phyloP scores from a whole-genome alignment of 2,329 filamentous ascomycete genomes.

The Alternaria brassicicola region DNA sequence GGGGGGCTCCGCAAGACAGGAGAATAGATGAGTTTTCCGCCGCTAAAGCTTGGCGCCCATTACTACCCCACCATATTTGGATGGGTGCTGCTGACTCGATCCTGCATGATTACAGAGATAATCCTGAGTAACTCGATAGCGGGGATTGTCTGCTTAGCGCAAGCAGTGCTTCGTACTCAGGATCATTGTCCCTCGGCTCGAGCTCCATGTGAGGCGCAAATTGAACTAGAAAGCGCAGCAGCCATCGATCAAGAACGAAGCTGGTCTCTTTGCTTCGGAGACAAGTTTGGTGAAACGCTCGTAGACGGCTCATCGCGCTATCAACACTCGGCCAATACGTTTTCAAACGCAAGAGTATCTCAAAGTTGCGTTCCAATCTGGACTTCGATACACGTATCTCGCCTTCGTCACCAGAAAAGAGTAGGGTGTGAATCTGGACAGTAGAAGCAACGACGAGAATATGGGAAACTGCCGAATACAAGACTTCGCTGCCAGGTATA shows the following conservation, averaged over 20 bases:
- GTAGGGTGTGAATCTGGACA: conserved; percentile 31
- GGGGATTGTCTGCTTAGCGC: conserved; percentile 33
- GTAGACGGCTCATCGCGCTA: conserved; percentile 32
- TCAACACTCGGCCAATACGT: conserved; percentile 34
- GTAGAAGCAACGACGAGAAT: conserved; percentile 34
- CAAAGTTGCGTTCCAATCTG: conserved; percentile 33
- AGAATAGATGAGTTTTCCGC: conserved; percentile 28
- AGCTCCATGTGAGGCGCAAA: conserved; percentile 36
- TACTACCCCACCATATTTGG: not conserved
- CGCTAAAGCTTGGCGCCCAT: conserved; percentile 13
- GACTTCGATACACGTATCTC: conserved; percentile 30
- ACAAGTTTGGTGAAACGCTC: conserved; percentile 35
- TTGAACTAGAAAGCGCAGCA: conserved; percentile 33
- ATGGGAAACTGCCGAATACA: conserved; percentile 33
- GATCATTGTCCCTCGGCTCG: conserved; percentile 34
- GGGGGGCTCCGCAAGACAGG: conserved; percentile 11
- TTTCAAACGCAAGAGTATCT: conserved; percentile 27
- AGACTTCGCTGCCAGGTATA: conserved; percentile 27
- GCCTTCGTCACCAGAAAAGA: conserved; percentile 29
- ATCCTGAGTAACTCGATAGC: conserved; percentile 27
- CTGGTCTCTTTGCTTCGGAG: conserved; percentile 34
- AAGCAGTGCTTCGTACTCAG: conserved; percentile 31
- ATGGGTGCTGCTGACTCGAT: not conserved
- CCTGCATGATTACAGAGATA: conserved; percentile 10
- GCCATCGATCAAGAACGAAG: conserved; percentile 33